Evolutionary conservation across 768 basidiomycete genomes (phyloP), one percentile per base, ranked within the genome.

Genomic region (Phaeotremella skinneri): DNA sequence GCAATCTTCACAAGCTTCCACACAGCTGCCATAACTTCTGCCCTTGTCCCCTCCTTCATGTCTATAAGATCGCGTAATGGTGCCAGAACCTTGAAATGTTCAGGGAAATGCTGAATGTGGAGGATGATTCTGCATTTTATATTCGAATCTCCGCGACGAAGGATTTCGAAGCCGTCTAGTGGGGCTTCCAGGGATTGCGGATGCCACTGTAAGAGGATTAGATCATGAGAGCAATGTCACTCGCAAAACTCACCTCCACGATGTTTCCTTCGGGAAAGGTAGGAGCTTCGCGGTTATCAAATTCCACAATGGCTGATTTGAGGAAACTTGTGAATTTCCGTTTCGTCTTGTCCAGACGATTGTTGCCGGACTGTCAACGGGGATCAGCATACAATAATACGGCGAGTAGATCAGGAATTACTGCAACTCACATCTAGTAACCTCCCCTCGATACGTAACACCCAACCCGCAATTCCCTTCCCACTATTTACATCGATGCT

Each of bases 1-100:
- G 91, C 88, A 37, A 90, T 82, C 89, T 92, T 94, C 79, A 96
- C 88, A 67, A 93, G 91, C 69, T 88, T 89, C 93, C 93, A 98
- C 11, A 96, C 74, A 0, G 88, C 83, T 56, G 90, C 86, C 17
- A 94, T 82, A 17, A 90, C 83, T 4, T 87, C 89, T 23, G 87
- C 80, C 27, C 90, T 83, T 32, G 88, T 90, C 27, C 90, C 91
- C 72, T 96, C 89, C 66, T 88, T 87, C 73, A 92, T 82, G 20
- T 85, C 87, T 37, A 97, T 80, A 13, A 91, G 75, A 17, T 58
- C 37, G 0, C 66, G 56, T 7, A 97, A 82, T 29, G 91, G 89
- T 1, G 87, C 83, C 14, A 83, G 78, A 9, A 97, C 81, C 70
- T 87, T 88, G 78, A 84, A 92, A 61, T 89, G 87, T 59, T 93